Conservation (phyloP, 352 stramenopile genomes). For the Phytophthora syringae region DNA sequence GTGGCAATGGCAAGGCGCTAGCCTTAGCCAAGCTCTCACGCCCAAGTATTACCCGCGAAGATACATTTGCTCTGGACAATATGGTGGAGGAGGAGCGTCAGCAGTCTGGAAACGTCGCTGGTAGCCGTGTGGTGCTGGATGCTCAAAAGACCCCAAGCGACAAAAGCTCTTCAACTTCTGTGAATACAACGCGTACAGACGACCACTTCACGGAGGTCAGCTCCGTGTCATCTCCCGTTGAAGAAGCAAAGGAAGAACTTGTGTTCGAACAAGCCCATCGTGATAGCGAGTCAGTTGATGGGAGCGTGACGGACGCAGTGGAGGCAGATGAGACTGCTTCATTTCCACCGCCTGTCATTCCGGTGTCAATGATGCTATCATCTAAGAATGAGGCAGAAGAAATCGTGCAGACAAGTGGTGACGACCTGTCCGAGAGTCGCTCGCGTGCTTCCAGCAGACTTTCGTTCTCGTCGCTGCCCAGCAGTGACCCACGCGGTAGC, state of each 20-base stretch:
- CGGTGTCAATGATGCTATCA: slow-evolving; percentile 18
- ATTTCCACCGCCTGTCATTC: slow-evolving; percentile 17
- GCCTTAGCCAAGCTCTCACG: slow-evolving; percentile 10
- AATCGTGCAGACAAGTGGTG: slow-evolving; percentile 30
- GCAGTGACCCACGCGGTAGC: slow-evolving; percentile 23
- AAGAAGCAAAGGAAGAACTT: slow-evolving; percentile 23
- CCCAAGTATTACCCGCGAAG: slow-evolving; percentile 22
- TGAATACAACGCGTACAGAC: slow-evolving; percentile 15
- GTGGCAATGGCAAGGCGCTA: slow-evolving; percentile 1
- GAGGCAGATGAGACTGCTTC: slow-evolving; percentile 6
- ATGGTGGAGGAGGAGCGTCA: slow-evolving; percentile 19
- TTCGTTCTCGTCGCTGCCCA: slow-evolving; percentile 30
- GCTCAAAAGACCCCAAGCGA: slow-evolving; percentile 7
- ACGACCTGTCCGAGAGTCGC: slow-evolving; percentile 28
- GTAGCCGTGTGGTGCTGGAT: slow-evolving; percentile 11
- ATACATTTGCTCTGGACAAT: slow-evolving; percentile 23
- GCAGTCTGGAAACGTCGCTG: background rate
- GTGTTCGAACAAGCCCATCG: slow-evolving; percentile 17
- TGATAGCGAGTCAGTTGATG: slow-evolving; percentile 3
- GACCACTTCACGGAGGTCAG: slow-evolving; percentile 28
- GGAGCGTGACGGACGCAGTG: background rate
- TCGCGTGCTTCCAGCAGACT: slow-evolving; percentile 26
- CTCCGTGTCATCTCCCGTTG: slow-evolving; percentile 19
- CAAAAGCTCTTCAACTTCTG: slow-evolving; percentile 9
- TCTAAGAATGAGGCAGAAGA: background rate